A percentile compares a stretch with the other conserved stretches of the same genome.
Evolutionary conservation across 169 alveolate genomes (phyloP).

Genomic region (Plasmodium fragile): DNA sequence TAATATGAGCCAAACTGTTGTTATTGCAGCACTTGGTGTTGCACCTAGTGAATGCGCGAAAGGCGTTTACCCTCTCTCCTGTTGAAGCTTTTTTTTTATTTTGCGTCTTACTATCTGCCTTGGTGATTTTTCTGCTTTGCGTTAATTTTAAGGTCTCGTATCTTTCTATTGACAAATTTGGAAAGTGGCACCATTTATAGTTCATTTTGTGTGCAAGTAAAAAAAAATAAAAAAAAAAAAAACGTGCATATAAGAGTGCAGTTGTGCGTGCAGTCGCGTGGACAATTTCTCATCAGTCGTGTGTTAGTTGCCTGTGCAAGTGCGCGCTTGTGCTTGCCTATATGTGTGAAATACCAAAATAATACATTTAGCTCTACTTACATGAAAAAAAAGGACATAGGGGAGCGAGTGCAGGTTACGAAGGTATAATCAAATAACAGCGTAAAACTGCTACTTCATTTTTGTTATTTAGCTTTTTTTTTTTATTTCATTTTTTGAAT

Average conservation of each 20-base stretch:
- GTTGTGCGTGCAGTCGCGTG: conserved; percentile 4
- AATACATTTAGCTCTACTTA: neutral
- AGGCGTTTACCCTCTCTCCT: neutral
- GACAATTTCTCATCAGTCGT: neutral
- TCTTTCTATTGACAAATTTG: conserved; percentile 64
- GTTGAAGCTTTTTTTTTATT: conserved; percentile 18
- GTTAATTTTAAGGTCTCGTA: conserved; percentile 31
- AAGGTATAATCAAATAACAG: neutral
- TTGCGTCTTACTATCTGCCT: neutral
- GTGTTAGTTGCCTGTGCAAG: neutral
- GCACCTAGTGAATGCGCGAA: neutral
- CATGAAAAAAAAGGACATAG: neutral
- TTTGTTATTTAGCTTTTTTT: neutral
- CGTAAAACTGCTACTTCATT: neutral
- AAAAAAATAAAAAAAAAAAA: neutral
- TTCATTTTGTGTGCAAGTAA: conserved; percentile 28
- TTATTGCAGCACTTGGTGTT: conserved; percentile 1
- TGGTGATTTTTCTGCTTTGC: conserved; percentile 16
- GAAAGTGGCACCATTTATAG: neutral
- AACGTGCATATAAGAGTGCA: neutral
- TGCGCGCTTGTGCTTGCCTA: neutral
- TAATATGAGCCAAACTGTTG: neutral
- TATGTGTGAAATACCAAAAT: conserved; percentile 2
- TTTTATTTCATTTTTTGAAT: neutral
- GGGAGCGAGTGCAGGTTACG: neutral